Evolutionary conservation across 1,284 basidiomycete species (phyloP), one percentile per base, ranked within the genome.

Genomic region (Cutaneotrichosporon sp.): DNA sequence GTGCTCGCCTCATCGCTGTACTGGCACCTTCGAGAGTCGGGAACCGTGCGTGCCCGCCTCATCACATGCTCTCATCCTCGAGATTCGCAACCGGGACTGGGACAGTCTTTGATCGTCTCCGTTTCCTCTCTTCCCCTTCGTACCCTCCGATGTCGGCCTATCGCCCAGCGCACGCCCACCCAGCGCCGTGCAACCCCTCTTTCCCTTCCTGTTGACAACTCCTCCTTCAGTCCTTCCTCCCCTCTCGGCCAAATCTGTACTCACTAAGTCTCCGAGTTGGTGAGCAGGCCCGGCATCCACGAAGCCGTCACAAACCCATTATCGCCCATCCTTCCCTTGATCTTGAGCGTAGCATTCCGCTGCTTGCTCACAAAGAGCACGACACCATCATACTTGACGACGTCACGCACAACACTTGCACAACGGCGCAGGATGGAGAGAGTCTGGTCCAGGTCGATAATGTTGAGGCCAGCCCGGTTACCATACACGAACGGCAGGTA

Each of bases 401-500:
- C 84, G 38, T 90, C 89, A 58, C 90, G 88, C 42, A 93, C 89
- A 57, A 99, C 86, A 65, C 89, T 88, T 42, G 92, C 90, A 9
- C 96, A 94, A 61, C 95, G 89, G 34, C 93, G 88, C 22, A 99
- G 85, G 64, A 95, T 88, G 5, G 94, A 92, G 1, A 99, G 83
- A 0, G 97, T 98, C 70, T 91, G 89, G 78, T 98, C 93, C 42
- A 99, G 85, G 81, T 99, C 94, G 78, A 99, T 98, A 78, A 98
- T 86, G 58, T 92, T 92, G 66, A 97, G 86, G 16, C 90, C 92
- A 40, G 92, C 87, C 61, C 97, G 90, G 30, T 87, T 88, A 65
- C 96, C 97, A 77, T 98, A 98, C 52, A 96, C 89, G 77, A 92
- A 95, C n/a, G 95, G 92, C 70, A 90, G 85, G 76, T 92, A 95